Base-by-base conservation (phyloP, 495 filamentous ascomycete genomes). In the Daldinia grandis region DNA sequence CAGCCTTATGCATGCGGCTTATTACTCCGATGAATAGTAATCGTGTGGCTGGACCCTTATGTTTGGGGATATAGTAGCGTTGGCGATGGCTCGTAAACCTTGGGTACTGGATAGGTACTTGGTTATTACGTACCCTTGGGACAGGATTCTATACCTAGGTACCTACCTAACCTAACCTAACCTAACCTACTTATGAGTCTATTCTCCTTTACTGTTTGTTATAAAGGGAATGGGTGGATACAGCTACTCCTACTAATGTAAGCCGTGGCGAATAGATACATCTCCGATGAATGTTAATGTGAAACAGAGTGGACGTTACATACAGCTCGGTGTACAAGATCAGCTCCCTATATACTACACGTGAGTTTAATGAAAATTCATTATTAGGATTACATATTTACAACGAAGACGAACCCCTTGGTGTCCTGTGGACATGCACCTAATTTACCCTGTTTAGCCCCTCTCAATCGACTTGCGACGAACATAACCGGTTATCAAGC, bases 311-410 rank as follows among this genome's bases (percentile, higher is more conserved):
- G 50, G 40, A 21, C 38, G 35, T 57, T 21, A 37, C 15, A 15
- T 21, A 37, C 15, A 15, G 33, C 19, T 35, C 19, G 19, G 54
- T 40, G 6, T 57, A 4, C 9, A 38, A 57, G 4, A 25, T 59
- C 4, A 8, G 30, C 30, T 59, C 37, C 17, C 56, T 59, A 35
- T 25, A 30, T 30, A 59, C 14, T 27, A 37, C 28, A 25, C 15
- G 5, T 33, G 58, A 69, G 60, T 33, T 62, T 53, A 54, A 31
- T 21, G 24, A 40, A 40, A 58, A 47, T 38, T 47, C 68, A 53
- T 35, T 51, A 71, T 68, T 65, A 72, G 50, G 70, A 69, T 68
- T 73, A 68, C 42, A 57, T 73, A 73, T 64, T 47, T 68, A 66
- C 47, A 73, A 44, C 27, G 62, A 62, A 69, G 57, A 62, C 61